Evolutionary conservation across 2,329 filamentous ascomycete species (phyloP).

Genomic region (Diaporthe destruens): DNA sequence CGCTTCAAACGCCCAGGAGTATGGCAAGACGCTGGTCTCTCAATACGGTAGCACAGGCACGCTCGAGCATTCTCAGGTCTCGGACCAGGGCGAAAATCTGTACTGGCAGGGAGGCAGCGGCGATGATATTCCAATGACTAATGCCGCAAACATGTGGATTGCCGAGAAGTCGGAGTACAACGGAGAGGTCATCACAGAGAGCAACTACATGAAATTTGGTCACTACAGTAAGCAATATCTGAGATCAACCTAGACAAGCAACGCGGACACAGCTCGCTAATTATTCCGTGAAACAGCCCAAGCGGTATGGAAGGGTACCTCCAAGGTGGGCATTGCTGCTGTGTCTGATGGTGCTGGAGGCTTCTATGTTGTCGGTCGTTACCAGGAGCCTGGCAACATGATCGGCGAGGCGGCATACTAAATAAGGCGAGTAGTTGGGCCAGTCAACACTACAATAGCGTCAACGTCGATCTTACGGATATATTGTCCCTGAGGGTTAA

Average conservation of each 20-base stretch:
- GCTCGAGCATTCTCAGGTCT: constrained; percentile 18
- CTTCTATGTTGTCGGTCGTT: constrained; percentile 13
- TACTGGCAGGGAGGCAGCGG: constrained; percentile 20
- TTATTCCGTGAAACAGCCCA: constrained; percentile 3
- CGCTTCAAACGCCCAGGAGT: constrained; percentile 17
- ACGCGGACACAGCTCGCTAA: background rate
- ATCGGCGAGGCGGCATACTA: constrained; percentile 27
- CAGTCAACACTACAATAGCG: background rate
- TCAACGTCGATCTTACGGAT: background rate
- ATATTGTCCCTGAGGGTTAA: background rate
- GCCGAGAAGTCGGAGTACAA: constrained; percentile 21
- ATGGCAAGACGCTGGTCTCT: constrained; percentile 16
- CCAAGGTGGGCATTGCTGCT: constrained; percentile 17
- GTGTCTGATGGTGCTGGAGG: constrained; percentile 17
- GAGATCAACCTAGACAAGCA: background rate
- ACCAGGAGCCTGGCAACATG: background rate
- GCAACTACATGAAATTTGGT: constrained; percentile 31
- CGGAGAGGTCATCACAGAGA: constrained; percentile 17
- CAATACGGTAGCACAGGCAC: constrained; percentile 15
- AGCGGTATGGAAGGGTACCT: constrained; percentile 20
- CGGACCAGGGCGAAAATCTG: constrained; percentile 12
- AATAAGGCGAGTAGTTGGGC: background rate
- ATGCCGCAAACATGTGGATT: constrained; percentile 24
- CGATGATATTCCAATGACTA: constrained; percentile 21
- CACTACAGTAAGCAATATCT: constrained; percentile 13